These are phyloP conservation scores for Physcomitrium patens DNA, from an alignment of 225 moss, liverwort and hornwort species.

Conservation along the genomic window DNA sequence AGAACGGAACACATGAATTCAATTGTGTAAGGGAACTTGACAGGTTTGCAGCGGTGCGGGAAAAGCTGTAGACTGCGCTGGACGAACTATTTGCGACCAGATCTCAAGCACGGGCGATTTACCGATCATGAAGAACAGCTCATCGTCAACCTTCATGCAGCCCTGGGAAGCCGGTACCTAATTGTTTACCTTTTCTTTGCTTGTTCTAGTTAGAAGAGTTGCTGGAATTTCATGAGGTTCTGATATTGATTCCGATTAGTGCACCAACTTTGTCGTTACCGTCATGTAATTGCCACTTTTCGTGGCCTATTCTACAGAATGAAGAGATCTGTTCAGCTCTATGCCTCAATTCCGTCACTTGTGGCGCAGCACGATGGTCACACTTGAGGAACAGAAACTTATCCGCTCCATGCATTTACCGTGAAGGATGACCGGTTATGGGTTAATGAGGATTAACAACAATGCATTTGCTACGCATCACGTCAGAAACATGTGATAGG, in stretches of 20 bases:
- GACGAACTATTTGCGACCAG: conserved; percentile 69
- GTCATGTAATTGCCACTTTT: conserved; percentile 11
- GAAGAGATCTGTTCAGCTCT: conserved; percentile 3
- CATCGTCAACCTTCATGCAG: conserved; percentile 75
- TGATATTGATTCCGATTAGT: not conserved
- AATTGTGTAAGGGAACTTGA: conserved; percentile 22
- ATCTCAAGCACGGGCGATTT: conserved; percentile 71
- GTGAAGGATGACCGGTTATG: conserved; percentile 5
- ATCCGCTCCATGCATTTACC: conserved; percentile 11
- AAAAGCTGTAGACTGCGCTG: conserved; percentile 71
- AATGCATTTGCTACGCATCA: conserved; percentile 25
- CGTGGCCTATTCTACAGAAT: not conserved
- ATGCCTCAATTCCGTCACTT: conserved; percentile 4
- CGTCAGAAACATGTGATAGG: conserved; percentile 50
- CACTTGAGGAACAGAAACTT: conserved; percentile 16
- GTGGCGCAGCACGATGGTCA: conserved; percentile 18
- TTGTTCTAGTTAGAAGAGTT: not conserved
- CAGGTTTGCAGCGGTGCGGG: conserved; percentile 75
- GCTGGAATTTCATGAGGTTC: conserved; percentile 10
- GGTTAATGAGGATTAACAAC: conserved; percentile 24
- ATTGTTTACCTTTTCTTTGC: not conserved
- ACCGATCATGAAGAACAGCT: conserved; percentile 72
- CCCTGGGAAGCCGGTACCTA: conserved; percentile 71
- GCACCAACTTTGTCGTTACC: conserved; percentile 17
- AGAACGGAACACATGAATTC: conserved; percentile 20